Conservation (phyloP, 176 grass and related monocot genomes). For the Cymbopogon citratus region DNA sequence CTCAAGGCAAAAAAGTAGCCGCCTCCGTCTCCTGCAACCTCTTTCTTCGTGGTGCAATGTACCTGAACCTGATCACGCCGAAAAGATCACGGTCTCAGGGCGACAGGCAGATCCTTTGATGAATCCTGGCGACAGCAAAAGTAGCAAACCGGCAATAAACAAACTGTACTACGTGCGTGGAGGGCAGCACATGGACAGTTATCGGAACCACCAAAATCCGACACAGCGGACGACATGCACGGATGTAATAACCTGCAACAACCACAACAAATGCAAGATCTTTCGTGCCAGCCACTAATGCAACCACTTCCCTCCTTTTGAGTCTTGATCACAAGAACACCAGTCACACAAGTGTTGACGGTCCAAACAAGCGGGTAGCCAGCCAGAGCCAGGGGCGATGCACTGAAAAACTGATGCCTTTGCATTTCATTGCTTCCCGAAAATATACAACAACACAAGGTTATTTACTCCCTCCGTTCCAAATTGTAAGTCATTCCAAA, state of each 20-base stretch:
- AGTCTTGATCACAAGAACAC: not conserved
- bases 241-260: not conserved
- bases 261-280: not conserved
- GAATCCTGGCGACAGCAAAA: not conserved
- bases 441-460: constrained; percentile 30
- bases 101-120: constrained; percentile 3
- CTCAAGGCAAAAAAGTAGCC: not conserved
- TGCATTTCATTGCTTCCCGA: constrained; percentile 27
- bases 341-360: not conserved
- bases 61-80: not conserved
- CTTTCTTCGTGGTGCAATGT: not conserved
- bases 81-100: not conserved
- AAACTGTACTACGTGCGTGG: constrained; percentile 4
- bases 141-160: constrained; percentile 13
- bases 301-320: not conserved
- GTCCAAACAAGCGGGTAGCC: not conserved
- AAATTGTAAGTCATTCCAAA: too few relatives aligned
- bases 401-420: not conserved
- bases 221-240: constrained; percentile 6
- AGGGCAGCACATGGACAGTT: constrained; percentile 40
- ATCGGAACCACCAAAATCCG: constrained; percentile 28
- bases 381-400: not conserved
- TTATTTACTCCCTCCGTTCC: too few relatives aligned
- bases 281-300: constrained; percentile 28
- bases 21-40: not conserved